These are phyloP conservation scores for Ramaria rubella DNA, from an alignment of 768 basidiomycete species.

Conservation along the genomic window DNA sequence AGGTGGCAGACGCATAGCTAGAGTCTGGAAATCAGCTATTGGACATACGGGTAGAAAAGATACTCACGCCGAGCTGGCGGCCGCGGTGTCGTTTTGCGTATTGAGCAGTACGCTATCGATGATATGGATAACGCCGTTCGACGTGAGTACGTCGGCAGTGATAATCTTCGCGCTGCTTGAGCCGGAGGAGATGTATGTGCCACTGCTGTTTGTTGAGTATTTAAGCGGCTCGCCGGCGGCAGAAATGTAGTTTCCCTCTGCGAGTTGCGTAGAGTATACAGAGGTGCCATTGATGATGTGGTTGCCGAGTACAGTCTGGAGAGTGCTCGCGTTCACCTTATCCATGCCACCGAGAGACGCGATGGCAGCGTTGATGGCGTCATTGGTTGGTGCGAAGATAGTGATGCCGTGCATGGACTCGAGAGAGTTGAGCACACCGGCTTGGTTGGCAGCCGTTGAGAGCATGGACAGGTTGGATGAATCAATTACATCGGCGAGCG, in stretches of 20 bases:
- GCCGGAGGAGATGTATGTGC: slow-evolving; percentile 47
- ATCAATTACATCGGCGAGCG: slow-evolving; percentile 36
- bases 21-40: neutral
- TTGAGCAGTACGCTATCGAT: slow-evolving; percentile 50
- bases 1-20: slow-evolving; percentile 42
- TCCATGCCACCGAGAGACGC: slow-evolving; percentile 23
- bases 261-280: slow-evolving; percentile 51
- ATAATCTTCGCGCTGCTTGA: slow-evolving; percentile 47
- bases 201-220: slow-evolving; percentile 49
- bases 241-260: slow-evolving; percentile 36
- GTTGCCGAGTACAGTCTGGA: slow-evolving; percentile 45
- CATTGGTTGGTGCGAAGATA: slow-evolving; percentile 57
- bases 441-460: slow-evolving; percentile 27
- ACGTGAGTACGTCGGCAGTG: slow-evolving; percentile 49
- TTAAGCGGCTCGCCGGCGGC: slow-evolving; percentile 50
- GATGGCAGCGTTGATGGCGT: slow-evolving; percentile 37
- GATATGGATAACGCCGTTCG: slow-evolving; percentile 66
- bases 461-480: slow-evolving; percentile 39
- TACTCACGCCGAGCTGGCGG: slow-evolving; percentile 51
- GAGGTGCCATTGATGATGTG: slow-evolving; percentile 69
- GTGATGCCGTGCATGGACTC: slow-evolving; percentile 49
- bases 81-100: slow-evolving; percentile 32
- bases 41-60: neutral
- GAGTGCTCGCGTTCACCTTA: slow-evolving; percentile 45
- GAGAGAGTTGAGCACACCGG: slow-evolving; percentile 30